A percentile compares a stretch with the other conserved stretches of the same genome.
phyloP scores from a whole-genome alignment of 1,284 basidiomycete species.

The Cryptococcus sp. region DNA sequence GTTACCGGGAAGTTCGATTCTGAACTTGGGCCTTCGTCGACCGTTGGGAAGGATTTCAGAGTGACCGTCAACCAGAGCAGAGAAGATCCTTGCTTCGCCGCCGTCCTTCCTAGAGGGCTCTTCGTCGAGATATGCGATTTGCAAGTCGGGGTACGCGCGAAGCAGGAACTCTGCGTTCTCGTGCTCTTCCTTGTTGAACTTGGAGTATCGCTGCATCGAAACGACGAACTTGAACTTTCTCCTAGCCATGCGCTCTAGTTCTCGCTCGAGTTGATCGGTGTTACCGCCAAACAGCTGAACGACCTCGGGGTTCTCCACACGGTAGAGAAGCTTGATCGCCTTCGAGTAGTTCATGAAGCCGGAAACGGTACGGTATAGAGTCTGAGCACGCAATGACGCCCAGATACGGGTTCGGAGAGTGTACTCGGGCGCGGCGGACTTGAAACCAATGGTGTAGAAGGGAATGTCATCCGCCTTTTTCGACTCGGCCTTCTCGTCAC shows the following conservation, averaged over 20 bases:
- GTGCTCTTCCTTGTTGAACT: constrained; percentile 99
- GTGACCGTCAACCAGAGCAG: constrained; percentile 94
- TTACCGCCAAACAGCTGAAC: constrained; percentile 97
- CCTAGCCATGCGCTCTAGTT: constrained; percentile 94
- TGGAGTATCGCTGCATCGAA: constrained; percentile 99
- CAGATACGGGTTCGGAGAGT: constrained; percentile 98
- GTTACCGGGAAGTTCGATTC: constrained; percentile 97
- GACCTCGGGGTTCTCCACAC: constrained; percentile 98
- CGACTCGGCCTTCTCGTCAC: constrained; percentile 78
- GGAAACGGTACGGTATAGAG: constrained; percentile 96
- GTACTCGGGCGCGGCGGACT: constrained; percentile 96
- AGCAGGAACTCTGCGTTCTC: constrained; percentile 98
- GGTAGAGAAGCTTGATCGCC: constrained; percentile 99
- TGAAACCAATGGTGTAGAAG: constrained; percentile 99
- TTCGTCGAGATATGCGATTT: constrained; percentile 98
- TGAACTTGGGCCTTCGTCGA: constrained; percentile 91
- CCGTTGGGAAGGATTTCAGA: constrained; percentile 92
- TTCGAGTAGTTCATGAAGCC: constrained; percentile 99
- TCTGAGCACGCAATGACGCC: constrained; percentile 97
- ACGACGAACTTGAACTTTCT: constrained; percentile 99
- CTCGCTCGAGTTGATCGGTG: constrained; percentile 94
- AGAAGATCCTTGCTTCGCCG: constrained; percentile 93
- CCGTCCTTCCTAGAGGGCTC: constrained; percentile 92
- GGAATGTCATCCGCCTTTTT: constrained; percentile 92
- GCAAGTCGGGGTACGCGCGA: constrained; percentile 97